Conservation (phyloP, 2,329 filamentous ascomycete genomes). For the Ophiostoma pallidulum region DNA sequence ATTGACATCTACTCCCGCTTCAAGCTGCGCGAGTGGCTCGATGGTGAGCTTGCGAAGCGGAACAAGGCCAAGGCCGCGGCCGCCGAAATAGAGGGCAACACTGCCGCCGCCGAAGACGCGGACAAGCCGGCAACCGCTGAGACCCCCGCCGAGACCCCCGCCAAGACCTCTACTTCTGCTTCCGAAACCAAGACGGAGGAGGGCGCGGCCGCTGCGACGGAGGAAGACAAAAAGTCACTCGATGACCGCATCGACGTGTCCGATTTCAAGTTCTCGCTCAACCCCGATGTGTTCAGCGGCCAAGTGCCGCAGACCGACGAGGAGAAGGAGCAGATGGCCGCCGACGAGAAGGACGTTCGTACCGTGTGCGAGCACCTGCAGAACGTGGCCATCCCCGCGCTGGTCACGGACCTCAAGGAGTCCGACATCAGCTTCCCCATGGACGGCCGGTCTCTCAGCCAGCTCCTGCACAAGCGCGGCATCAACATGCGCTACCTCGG, state of each 20-base stretch:
- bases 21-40: constrained; percentile 85
- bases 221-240: constrained; percentile 30
- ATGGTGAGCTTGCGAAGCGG: constrained; percentile 62
- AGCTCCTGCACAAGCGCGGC: constrained; percentile 87
- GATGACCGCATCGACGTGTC: constrained; percentile 75
- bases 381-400: constrained; percentile 68
- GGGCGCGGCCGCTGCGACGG: constrained; percentile 11
- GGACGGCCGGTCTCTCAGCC: constrained; percentile 87
- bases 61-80: constrained; percentile 30
- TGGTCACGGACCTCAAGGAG: constrained; percentile 79
- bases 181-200: constrained; percentile 19
- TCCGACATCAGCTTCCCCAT: constrained; percentile 96
- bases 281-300: constrained; percentile 91
- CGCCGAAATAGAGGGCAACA: neutral
- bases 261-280: constrained; percentile 78
- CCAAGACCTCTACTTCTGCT: neutral
- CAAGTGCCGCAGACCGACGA: constrained; percentile 82
- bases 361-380: constrained; percentile 72
- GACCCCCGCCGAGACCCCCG: neutral
- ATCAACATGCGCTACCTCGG: constrained; percentile 97
- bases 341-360: constrained; percentile 83
- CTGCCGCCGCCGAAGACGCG: neutral
- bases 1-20: constrained; percentile 76
- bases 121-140: neutral
- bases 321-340: constrained; percentile 72